Evolutionary conservation across 441 rosid species (phyloP).

Genomic region (Corymbia citriodora): DNA sequence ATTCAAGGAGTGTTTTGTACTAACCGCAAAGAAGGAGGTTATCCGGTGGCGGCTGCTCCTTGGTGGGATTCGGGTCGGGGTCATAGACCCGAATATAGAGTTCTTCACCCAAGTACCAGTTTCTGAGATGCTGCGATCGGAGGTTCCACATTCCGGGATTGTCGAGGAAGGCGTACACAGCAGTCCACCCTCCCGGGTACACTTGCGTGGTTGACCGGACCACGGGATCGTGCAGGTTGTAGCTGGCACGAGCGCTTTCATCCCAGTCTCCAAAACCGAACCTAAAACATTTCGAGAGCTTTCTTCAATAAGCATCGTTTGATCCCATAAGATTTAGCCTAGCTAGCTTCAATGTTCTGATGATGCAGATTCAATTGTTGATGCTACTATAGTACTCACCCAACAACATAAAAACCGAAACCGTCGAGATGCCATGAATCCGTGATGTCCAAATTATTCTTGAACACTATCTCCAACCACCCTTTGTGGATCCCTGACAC

Average conservation of each 20-base stretch:
- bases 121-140: constrained; percentile 44
- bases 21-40: constrained; percentile 51
- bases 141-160: constrained; percentile 58
- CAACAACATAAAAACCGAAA: constrained; percentile 57
- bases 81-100: constrained; percentile 48
- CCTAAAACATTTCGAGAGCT: background rate
- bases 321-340: background rate
- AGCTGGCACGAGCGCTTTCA: constrained; percentile 19
- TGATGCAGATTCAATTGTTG: background rate
- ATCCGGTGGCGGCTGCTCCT: constrained; percentile 53
- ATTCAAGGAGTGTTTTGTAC: background rate
- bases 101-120: constrained; percentile 52
- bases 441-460: constrained; percentile 26
- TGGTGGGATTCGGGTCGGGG: constrained; percentile 50
- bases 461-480: constrained; percentile 57
- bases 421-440: constrained; percentile 90
- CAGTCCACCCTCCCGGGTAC: constrained; percentile 45
- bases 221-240: constrained; percentile 53
- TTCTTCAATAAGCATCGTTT: background rate
- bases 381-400: constrained; percentile 29
- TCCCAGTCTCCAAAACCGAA: constrained; percentile 53
- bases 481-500: constrained; percentile 45
- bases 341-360: no score
- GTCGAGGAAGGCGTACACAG: constrained; percentile 35
- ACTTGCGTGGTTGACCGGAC: constrained; percentile 54